Evolutionary conservation across 805 yeast genomes (phyloP), one percentile per base, ranked within the genome.

Genomic region (Candida ulmi): DNA sequence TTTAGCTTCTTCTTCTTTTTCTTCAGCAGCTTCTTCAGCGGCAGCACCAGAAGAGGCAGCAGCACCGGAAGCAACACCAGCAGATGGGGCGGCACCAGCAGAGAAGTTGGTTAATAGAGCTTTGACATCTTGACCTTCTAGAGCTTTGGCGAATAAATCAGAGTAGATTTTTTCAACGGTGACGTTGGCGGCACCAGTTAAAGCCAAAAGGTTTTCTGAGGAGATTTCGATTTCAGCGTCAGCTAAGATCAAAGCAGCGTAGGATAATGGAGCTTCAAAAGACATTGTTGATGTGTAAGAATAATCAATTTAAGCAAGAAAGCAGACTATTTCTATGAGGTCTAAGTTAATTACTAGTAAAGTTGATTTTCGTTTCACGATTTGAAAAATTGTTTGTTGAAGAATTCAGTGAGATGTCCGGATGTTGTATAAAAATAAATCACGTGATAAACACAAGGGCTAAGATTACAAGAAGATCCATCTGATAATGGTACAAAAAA

Each of bases 211-310:
- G 78, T 86, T 87, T 69, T 84, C 91, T 57, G 93, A 63, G 36
- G 91, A 74, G 77, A 87, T 75, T 71, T 86, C 95, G 62, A 84
- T 74, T 63, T 83, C 95, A 57, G 95, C 83, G 67, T 87, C 96
- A 54, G 95, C 95, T 70, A 87, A 78, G 74, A 87, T 86, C 68
- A 87, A 78, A 64, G 96, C 95, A 66, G 96, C 95, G 80, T 85
- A 85, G 55, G 95, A 83, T 61, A 84, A 81, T 59, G 88, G 78
- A 60, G 90, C 75, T 75, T 84, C 90, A 47, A 62, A 50, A 65
- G 88, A 80, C 88, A 82, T 82, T 65, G 52, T 65, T 44, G 28
- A 19, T 43, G 27, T 23, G 31, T 43, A 50, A 54, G 56, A 54
- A 54, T 55, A 55, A 55, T 55, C 60, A 52, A 47, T 53, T 55